phyloP scores from a whole-genome alignment of 2,329 filamentous ascomycete species.

The Alternaria conjuncta region DNA sequence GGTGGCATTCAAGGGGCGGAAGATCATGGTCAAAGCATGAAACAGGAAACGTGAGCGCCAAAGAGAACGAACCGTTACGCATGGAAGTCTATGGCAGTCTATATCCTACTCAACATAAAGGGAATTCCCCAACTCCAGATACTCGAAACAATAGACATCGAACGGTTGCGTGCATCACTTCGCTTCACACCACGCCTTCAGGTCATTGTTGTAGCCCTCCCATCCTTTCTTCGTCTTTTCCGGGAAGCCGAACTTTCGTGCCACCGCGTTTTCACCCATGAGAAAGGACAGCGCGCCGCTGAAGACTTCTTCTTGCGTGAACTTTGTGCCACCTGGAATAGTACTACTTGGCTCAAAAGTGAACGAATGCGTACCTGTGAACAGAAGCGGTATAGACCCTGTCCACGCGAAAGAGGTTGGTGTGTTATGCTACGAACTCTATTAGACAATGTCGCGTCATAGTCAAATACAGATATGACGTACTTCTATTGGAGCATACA shows the following conservation, averaged over 20 bases:
- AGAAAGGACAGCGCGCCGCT: conserved; percentile 20
- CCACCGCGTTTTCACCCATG: conserved; percentile 19
- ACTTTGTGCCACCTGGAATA: conserved; percentile 19
- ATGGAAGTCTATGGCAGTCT: not conserved
- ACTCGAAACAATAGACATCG: not conserved
- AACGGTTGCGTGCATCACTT: not conserved
- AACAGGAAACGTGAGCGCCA: not conserved
- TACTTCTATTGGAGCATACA: conserved; percentile 14
- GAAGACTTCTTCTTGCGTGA: conserved; percentile 28
- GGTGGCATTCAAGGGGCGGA: conserved; percentile 33
- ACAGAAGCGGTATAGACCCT: conserved; percentile 18
- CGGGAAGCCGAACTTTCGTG: conserved; percentile 9
- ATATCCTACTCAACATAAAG: not conserved
- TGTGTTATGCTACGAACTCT: conserved; percentile 12
- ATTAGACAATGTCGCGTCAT: not conserved
- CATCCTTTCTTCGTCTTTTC: conserved; percentile 20
- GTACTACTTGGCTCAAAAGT: conserved; percentile 14
- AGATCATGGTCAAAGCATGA: conserved; percentile 34
- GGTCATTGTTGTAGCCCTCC: conserved; percentile 18
- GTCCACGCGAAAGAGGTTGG: conserved; percentile 18
- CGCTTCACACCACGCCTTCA: conserved; percentile 21
- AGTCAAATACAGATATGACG: not conserved
- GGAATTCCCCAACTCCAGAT: not conserved
- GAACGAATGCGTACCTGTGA: conserved; percentile 27
- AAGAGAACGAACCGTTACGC: not conserved